Percentiles rank a stretch among this genome's conserved stretches.
Evolutionary conservation across 2,329 filamentous ascomycete species (phyloP).

Genomic region (Ploettnerulaceae sp.): DNA sequence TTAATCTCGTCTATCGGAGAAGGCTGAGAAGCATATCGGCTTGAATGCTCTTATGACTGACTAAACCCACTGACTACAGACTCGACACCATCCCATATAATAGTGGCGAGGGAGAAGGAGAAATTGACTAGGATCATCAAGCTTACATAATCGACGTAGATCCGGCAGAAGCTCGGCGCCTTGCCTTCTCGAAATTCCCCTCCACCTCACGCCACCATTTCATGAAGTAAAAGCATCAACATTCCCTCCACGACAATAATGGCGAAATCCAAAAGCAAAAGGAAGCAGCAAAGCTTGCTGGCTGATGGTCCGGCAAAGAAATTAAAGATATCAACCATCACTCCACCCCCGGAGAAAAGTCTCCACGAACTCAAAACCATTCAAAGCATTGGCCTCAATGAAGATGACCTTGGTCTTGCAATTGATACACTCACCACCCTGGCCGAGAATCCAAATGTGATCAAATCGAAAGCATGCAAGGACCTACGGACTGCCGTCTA

Average conservation of each 20-base stretch:
- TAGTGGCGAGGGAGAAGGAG: too few species aligned
- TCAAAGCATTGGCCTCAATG: slow-evolving; percentile 51
- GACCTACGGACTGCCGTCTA: slow-evolving; percentile 63
- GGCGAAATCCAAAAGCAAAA: slow-evolving; percentile 43
- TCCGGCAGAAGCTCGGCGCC: too few species aligned
- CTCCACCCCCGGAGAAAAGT: slow-evolving; percentile 36
- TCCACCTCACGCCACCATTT: not conserved
- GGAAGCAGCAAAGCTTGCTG: slow-evolving; percentile 42
- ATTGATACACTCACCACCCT: slow-evolving; percentile 59
- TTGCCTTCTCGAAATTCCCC: not conserved
- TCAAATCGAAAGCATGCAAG: slow-evolving; percentile 65
- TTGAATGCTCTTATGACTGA: too few species aligned
- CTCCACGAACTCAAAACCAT: slow-evolving; percentile 45
- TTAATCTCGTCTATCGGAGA: too few species aligned
- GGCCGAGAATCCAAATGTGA: slow-evolving; percentile 53
- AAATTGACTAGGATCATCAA: too few species aligned
- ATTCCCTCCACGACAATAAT: slow-evolving; percentile 32
- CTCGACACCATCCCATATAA: too few species aligned
- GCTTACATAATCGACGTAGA: too few species aligned
- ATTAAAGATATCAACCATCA: slow-evolving; percentile 35
- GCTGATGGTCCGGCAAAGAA: slow-evolving; percentile 37
- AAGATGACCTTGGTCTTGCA: slow-evolving; percentile 64
- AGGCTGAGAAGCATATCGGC: too few species aligned
- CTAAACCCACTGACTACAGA: too few species aligned
- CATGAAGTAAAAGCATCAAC: not conserved